These are phyloP conservation scores for Mortierella sp. DNA, from an alignment of 371 early-diverging fungal genomes.

Conservation along the genomic window DNA sequence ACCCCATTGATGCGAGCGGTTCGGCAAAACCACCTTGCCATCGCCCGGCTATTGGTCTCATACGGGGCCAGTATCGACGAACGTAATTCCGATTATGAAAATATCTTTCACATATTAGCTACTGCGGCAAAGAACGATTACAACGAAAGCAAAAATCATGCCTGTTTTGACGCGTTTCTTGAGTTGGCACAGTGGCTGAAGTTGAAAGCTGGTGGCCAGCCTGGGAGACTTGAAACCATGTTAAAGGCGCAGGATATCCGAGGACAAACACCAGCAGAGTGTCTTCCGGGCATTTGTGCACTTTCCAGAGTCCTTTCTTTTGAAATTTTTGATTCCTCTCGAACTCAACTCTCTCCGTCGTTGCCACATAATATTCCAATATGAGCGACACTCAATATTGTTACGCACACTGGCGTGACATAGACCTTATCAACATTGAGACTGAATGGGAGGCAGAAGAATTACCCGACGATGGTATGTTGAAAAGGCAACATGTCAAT, in stretches of 20 bases:
- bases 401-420: conserved; percentile 49
- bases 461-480: conserved; percentile 39
- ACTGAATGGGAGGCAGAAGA: conserved; percentile 41
- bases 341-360: neutral
- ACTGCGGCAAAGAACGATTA: conserved; percentile 9
- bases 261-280: conserved; percentile 24
- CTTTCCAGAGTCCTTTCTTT: neutral
- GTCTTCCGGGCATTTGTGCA: neutral
- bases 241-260: conserved; percentile 19
- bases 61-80: conserved; percentile 38
- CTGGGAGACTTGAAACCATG: conserved; percentile 18
- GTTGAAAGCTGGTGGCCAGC: conserved; percentile 9
- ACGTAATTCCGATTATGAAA: conserved; percentile 27
- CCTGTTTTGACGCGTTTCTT: conserved; percentile 1
- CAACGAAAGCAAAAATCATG: neutral
- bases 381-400: conserved; percentile 56
- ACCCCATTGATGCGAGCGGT: conserved; percentile 48
- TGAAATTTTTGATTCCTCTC: neutral
- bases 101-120: conserved; percentile 46
- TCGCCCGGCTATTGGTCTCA: conserved; percentile 33
- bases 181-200: conserved; percentile 36
- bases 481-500: neutral
- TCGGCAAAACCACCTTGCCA: conserved; percentile 39
- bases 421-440: conserved; percentile 41
- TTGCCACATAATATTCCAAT: neutral